These are phyloP conservation scores for Teratosphaeria destructans DNA, from an alignment of 2,329 filamentous ascomycete species.

Conservation along the genomic window DNA sequence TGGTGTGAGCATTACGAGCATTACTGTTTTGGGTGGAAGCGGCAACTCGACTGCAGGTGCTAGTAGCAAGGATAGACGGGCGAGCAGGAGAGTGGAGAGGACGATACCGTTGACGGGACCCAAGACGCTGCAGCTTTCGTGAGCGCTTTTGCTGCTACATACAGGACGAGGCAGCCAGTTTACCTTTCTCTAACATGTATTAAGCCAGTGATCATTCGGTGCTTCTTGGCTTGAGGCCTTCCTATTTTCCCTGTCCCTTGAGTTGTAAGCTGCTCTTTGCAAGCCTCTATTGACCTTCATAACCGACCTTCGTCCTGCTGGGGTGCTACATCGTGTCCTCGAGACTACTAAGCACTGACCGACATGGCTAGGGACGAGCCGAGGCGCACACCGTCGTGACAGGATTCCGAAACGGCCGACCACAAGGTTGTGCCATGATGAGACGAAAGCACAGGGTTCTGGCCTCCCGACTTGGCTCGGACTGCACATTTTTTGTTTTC, in stretches of 20 bases:
- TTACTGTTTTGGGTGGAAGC: constrained; percentile 4
- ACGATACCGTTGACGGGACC: constrained; percentile 4
- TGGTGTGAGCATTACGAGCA: constrained; percentile 8
- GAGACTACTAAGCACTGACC: too few species aligned
- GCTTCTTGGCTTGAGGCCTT: not conserved
- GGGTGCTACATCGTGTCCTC: too few species aligned
- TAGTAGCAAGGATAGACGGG: not conserved
- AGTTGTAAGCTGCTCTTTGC: not conserved
- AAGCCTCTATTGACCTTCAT: too few species aligned
- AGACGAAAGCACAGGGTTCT: not conserved
- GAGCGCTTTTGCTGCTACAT: not conserved
- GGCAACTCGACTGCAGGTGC: not conserved
- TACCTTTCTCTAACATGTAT: not conserved
- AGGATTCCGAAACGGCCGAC: not conserved
- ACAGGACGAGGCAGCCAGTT: not conserved
- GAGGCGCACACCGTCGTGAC: not conserved
- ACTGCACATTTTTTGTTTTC: not conserved
- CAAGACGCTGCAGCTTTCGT: constrained; percentile 1
- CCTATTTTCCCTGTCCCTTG: not conserved
- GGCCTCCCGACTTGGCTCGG: not conserved
- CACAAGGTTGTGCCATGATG: not conserved
- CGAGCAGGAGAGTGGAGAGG: not conserved
- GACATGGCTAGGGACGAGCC: not conserved
- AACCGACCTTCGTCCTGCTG: too few species aligned
- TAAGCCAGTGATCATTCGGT: not conserved